These are phyloP conservation scores for Amoeboaphelidium protococcarum DNA, from an alignment of 371 early-diverging fungal species.

Conservation along the genomic window DNA sequence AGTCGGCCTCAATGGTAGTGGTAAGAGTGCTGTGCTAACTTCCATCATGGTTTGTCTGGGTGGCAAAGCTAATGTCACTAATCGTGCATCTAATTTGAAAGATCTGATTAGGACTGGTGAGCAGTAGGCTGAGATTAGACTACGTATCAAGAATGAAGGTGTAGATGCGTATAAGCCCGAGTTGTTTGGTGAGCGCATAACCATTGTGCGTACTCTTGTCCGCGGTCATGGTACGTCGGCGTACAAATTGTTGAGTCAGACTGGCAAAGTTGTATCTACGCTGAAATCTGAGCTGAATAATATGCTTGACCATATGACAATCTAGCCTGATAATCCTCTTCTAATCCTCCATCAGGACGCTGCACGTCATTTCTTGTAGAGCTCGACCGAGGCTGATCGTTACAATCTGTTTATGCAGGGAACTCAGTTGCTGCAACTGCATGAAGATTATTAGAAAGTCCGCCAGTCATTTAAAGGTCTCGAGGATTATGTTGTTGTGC, in stretches of 20 bases:
- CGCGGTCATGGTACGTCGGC: constrained; percentile 28
- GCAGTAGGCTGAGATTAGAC: constrained; percentile 12
- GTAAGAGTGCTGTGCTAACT: constrained; percentile 83
- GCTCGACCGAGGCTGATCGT: constrained; percentile 49
- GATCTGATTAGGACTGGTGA: constrained; percentile 59
- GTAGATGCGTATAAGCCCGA: constrained; percentile 48
- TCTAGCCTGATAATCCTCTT: constrained; percentile 76
- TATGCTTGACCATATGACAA: constrained; percentile 61
- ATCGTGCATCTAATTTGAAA: constrained; percentile 48
- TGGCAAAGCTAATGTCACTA: constrained; percentile 57
- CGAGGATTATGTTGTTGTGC: background rate
- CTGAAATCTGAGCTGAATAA: constrained; percentile 49
- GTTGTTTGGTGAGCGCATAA: constrained; percentile 45
- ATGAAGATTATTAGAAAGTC: constrained; percentile 33
- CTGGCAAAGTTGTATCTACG: constrained; percentile 27
- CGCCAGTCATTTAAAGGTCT: constrained; percentile 9
- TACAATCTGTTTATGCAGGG: constrained; percentile 64
- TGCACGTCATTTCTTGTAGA: constrained; percentile 60
- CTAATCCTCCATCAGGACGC: constrained; percentile 73
- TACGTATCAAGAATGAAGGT: constrained; percentile 55
- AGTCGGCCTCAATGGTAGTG: constrained; percentile 78
- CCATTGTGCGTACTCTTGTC: constrained; percentile 51
- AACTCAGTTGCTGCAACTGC: constrained; percentile 48
- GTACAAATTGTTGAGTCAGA: constrained; percentile 42
- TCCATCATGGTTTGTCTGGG: constrained; percentile 70